A percentile compares a stretch with the other conserved stretches of the same genome.
These are phyloP conservation scores for Metschnikowia gelsemii DNA, from an alignment of 805 yeast species.

Conservation along the genomic window DNA sequence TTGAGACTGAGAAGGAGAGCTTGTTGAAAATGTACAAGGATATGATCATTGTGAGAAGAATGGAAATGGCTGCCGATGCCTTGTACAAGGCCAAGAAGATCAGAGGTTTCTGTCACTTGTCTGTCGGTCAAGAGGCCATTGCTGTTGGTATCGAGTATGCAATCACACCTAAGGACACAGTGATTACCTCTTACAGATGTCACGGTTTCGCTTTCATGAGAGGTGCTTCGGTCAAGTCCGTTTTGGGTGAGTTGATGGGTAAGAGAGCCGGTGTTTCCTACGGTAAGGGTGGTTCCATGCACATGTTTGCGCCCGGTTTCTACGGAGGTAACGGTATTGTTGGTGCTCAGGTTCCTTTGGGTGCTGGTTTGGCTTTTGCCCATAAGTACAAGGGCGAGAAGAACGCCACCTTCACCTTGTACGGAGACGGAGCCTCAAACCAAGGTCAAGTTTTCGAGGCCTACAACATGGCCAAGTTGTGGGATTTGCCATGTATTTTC, in stretches of 20 bases:
- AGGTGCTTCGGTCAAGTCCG: constrained; percentile 87
- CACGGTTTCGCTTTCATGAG: constrained; percentile 98
- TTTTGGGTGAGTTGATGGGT: constrained; percentile 96
- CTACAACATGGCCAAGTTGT: constrained; percentile 98
- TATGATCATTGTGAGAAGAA: constrained; percentile 89
- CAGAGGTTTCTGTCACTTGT: constrained; percentile 98
- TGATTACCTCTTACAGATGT: constrained; percentile 97
- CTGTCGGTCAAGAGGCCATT: constrained; percentile 98
- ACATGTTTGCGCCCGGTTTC: constrained; percentile 92
- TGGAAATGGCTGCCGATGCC: constrained; percentile 99
- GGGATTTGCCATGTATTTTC: constrained; percentile 93
- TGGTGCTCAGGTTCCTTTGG: constrained; percentile 98
- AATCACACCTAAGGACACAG: constrained; percentile 76
- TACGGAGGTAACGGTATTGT: constrained; percentile 99
- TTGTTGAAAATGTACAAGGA: constrained; percentile 93
- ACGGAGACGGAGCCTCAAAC: constrained; percentile 99
- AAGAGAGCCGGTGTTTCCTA: constrained; percentile 90
- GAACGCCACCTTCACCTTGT: constrained; percentile 80
- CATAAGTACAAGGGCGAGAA: constrained; percentile 85
- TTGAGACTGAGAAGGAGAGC: constrained; percentile 76
- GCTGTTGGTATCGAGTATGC: constrained; percentile 99
- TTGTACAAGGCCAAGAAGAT: constrained; percentile 97
- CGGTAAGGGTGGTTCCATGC: constrained; percentile 99
- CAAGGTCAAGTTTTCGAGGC: constrained; percentile 99
- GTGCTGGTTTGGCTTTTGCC: constrained; percentile 98